Percentiles rank a stretch among this genome's conserved stretches.
These are phyloP conservation scores for Nakazawaea anatomiae DNA, from an alignment of 805 yeast species.

Conservation along the genomic window DNA sequence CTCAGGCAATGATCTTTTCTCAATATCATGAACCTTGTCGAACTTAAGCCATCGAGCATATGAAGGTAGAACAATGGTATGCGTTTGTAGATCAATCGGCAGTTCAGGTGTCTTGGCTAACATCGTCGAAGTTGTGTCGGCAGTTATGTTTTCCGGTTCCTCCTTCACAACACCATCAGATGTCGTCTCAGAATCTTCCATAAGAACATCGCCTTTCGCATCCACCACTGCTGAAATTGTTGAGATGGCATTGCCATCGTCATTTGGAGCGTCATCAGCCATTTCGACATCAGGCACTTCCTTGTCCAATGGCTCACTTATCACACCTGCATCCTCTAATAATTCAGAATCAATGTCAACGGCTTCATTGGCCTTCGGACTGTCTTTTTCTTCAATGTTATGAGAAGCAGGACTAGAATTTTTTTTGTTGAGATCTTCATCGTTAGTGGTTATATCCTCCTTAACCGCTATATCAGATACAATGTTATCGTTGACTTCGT, in stretches of 20 bases:
- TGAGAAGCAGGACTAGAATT: not conserved
- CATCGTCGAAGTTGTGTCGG: not conserved
- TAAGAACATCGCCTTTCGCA: constrained; percentile 12
- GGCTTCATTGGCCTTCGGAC: constrained; percentile 4
- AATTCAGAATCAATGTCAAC: constrained; percentile 13
- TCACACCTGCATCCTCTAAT: constrained; percentile 10
- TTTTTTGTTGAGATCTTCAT: not conserved
- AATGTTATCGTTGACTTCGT: not conserved
- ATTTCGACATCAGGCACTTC: not conserved
- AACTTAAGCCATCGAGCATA: constrained; percentile 83
- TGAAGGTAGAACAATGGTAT: constrained; percentile 80
- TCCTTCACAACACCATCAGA: constrained; percentile 9
- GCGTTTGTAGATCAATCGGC: constrained; percentile 51
- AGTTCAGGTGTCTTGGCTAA: constrained; percentile 8
- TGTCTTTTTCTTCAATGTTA: not conserved
- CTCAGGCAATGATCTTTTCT: constrained; percentile 80
- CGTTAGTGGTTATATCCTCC: constrained; percentile 4
- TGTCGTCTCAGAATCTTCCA: constrained; percentile 6
- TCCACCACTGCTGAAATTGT: not conserved
- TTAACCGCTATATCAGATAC: not conserved
- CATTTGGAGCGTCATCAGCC: not conserved
- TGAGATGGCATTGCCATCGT: not conserved
- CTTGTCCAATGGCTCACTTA: constrained; percentile 2
- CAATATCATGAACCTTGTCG: constrained; percentile 68
- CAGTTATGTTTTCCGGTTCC: not conserved